A percentile compares a stretch with the other conserved stretches of the same genome.
Conservation (phyloP, 1,284 basidiomycete genomes). For the Moniliophthora roreri region DNA sequence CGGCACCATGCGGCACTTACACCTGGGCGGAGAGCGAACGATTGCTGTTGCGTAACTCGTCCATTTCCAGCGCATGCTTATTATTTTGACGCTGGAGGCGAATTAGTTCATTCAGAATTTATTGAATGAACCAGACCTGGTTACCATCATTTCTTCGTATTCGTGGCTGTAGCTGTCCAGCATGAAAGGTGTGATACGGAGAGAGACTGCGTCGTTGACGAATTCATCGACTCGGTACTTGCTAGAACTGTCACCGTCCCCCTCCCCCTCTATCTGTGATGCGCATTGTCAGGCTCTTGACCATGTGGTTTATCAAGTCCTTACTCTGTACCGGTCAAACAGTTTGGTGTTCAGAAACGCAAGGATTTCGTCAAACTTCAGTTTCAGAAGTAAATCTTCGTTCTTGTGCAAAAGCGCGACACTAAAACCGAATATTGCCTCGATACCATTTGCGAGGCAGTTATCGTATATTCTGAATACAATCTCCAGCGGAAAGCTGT, state of each 20-base stretch:
- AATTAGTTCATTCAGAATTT: not conserved
- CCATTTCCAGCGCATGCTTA: slow-evolving; percentile 78
- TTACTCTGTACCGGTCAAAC: slow-evolving; percentile 80
- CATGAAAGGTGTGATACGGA: slow-evolving; percentile 90
- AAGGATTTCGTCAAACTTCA: slow-evolving; percentile 90
- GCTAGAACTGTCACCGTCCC: slow-evolving; percentile 28
- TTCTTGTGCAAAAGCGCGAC: slow-evolving; percentile 87
- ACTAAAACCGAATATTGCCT: slow-evolving; percentile 96
- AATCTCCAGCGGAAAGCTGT: slow-evolving; percentile 90
- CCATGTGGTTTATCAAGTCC: slow-evolving; percentile 15
- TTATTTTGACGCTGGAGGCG: slow-evolving; percentile 59
- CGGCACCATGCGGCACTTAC: slow-evolving; percentile 42
- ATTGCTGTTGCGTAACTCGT: slow-evolving; percentile 77
- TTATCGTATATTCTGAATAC: slow-evolving; percentile 96
- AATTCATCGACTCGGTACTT: slow-evolving; percentile 78
- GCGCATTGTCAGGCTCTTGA: not conserved
- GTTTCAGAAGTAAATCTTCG: slow-evolving; percentile 72
- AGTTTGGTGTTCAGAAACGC: slow-evolving; percentile 77
- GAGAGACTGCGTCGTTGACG: slow-evolving; percentile 79
- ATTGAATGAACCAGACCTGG: slow-evolving; percentile 10
- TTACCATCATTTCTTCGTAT: slow-evolving; percentile 69
- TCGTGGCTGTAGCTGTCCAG: slow-evolving; percentile 86
- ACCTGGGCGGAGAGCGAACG: slow-evolving; percentile 77
- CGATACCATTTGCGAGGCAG: slow-evolving; percentile 94
- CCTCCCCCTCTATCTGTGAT: slow-evolving; percentile 28